Evolutionary conservation across 2,329 filamentous ascomycete genomes (phyloP), one percentile per base, ranked within the genome.

Genomic region (Diplodia mutila): DNA sequence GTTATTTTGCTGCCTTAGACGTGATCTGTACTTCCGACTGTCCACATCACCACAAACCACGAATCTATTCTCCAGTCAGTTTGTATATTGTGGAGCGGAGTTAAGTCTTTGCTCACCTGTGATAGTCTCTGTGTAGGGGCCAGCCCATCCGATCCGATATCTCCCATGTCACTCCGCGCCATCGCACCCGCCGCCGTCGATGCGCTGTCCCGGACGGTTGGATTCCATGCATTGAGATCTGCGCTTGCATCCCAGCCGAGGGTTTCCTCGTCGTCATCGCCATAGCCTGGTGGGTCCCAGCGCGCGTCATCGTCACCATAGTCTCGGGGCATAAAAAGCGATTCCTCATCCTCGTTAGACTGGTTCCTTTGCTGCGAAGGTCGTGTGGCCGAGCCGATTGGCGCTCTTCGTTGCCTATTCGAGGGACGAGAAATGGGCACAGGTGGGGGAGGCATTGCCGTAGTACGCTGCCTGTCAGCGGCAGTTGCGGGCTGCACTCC

Each of bases 111-210:
- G 37, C 52, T 51, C n/a, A 90, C 89, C 74, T 94, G 87, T 23
- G 90, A 91, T 34, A 93, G 81, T 66, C 87, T 86, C 75, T 94
- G 91, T 2, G 91, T 94, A 25, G 91, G 91, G 70, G 90, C 89
- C 66, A 94, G 74, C 2, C 84, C 76, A 39, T 78, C 75, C 29
- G 29, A 1, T 7, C n/a, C 42, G 25, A 34, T n/a, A 4, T 63
- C n/a, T 2, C 27, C 42, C 70, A 71, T n/a, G 3, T 37, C 61
- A 25, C 49, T 46, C 27, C 61, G 27, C 6, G 52, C 25, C 21
- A 57, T 49, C 23, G 64, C 29, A 46, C 52, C 53, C n/a, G 27
- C n/a, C 27, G 53, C 6, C 29, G 21, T 59, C 21, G 53, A 18
- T 11, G 34, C 53, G 51, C 75, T 80, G 69, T 84, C 82, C 9